Conservation (phyloP, 176 grass and related monocot genomes). For the Musa troglodytarum region DNA sequence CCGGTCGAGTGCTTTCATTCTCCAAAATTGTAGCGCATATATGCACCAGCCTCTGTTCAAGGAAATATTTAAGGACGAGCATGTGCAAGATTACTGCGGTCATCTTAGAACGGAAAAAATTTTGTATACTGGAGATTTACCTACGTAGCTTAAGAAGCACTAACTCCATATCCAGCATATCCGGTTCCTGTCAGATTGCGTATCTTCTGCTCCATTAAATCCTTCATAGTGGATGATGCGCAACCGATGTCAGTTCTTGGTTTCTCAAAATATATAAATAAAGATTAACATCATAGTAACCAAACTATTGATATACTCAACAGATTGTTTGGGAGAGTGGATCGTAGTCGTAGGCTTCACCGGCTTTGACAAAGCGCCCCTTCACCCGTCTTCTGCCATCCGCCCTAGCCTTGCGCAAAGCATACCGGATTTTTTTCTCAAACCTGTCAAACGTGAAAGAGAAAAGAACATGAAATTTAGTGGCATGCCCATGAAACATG, state of each 20-base stretch:
- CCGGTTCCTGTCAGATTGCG: neutral
- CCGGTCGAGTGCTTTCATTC: neutral
- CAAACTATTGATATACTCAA: neutral
- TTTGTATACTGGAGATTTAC: neutral
- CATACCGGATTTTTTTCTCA: conserved; percentile 31
- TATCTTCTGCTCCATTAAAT: neutral
- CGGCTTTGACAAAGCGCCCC: conserved; percentile 26
- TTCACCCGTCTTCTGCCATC: conserved; percentile 20
- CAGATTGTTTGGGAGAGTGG: conserved; percentile 9
- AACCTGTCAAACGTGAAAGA: neutral
- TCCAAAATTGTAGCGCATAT: neutral
- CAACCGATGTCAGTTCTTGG: neutral
- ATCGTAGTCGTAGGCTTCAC: conserved; percentile 28
- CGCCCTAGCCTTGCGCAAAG: conserved; percentile 24
- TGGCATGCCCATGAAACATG: neutral
- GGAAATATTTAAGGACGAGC: neutral
- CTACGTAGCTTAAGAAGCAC: neutral
- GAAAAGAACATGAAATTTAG: no score
- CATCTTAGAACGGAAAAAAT: neutral
- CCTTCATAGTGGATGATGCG: neutral
- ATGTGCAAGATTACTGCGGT: neutral
- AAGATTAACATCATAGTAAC: neutral
- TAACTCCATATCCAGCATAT: neutral
- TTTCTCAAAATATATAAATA: neutral
- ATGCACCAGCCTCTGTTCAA: neutral